These are phyloP conservation scores for Penicillium thymicola DNA, from an alignment of 2,329 filamentous ascomycete species.

Conservation along the genomic window DNA sequence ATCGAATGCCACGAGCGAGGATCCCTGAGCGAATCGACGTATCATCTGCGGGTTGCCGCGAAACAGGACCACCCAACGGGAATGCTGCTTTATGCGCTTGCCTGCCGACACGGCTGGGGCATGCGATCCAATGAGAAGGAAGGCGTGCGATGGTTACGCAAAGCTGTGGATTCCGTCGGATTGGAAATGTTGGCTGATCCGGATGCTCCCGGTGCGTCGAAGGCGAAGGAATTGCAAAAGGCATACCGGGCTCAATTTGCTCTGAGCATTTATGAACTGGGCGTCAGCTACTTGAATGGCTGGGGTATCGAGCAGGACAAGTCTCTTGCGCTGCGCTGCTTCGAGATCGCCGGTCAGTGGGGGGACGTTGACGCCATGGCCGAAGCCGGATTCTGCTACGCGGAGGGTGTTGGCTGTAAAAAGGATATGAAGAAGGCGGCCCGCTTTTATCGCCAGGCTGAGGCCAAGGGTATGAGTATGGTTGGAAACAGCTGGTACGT, in stretches of 20 bases:
- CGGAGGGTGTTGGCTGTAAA: conserved; percentile 87
- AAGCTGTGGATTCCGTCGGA: conserved; percentile 80
- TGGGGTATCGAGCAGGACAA: conserved; percentile 97
- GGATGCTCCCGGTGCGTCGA: conserved; percentile 51
- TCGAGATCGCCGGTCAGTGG: conserved; percentile 94
- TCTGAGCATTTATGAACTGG: conserved; percentile 91
- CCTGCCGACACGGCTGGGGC: conserved; percentile 95
- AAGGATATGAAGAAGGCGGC: conserved; percentile 95
- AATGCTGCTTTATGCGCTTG: conserved; percentile 93
- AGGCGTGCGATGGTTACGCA: conserved; percentile 86
- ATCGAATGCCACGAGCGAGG: conserved; percentile 88
- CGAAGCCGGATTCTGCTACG: conserved; percentile 95
- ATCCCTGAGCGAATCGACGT: conserved; percentile 87
- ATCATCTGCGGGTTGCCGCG: conserved; percentile 87
- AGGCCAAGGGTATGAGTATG: conserved; percentile 94
- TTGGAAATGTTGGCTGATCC: conserved; percentile 75
- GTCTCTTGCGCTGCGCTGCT: conserved; percentile 79
- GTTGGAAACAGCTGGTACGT: conserved; percentile 95
- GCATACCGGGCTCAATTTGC: conserved; percentile 90
- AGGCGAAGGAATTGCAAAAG: conserved; percentile 65
- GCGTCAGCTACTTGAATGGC: conserved; percentile 95
- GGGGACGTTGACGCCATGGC: conserved; percentile 91
- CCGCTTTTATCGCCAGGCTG: conserved; percentile 83
- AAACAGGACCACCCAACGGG: conserved; percentile 81
- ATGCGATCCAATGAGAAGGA: conserved; percentile 90